These are phyloP conservation scores for Haplosporangium sp. DNA, from an alignment of 371 early-diverging fungal genomes.

Conservation along the genomic window DNA sequence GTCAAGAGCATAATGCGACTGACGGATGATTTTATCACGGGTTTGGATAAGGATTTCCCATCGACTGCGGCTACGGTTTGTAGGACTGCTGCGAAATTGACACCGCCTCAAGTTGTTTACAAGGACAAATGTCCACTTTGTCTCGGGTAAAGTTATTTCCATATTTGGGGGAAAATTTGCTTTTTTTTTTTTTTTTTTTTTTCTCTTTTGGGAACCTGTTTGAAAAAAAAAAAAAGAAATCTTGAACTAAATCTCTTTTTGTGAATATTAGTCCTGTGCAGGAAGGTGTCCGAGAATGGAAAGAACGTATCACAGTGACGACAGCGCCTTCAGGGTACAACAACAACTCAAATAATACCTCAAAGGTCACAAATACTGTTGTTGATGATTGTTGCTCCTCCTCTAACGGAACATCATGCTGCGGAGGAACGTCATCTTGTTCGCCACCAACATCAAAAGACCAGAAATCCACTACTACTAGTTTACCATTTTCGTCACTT, in stretches of 20 bases:
- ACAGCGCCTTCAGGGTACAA: conserved; percentile 14
- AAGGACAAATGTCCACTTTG: conserved; percentile 66
- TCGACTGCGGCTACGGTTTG: conserved; percentile 90
- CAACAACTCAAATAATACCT: not conserved
- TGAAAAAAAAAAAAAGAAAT: too few species aligned
- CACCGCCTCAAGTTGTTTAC: conserved; percentile 61
- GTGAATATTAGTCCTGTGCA: conserved; percentile 60
- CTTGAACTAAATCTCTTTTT: too few species aligned
- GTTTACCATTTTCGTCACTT: conserved; percentile 54
- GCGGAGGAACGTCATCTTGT: conserved; percentile 17
- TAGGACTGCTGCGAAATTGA: conserved; percentile 84
- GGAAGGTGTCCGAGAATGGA: conserved; percentile 63
- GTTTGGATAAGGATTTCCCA: conserved; percentile 86
- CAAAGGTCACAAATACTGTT: too few species aligned
- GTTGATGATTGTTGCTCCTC: conserved; percentile 34
- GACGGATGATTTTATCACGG: conserved; percentile 76
- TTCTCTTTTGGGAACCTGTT: too few species aligned
- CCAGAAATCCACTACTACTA: not conserved
- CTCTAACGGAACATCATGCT: conserved; percentile 30
- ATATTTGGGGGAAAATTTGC: too few species aligned
- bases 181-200: not conserved
- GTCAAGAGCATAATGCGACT: conserved; percentile 40
- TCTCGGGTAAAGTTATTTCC: conserved; percentile 57
- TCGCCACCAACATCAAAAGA: not conserved
- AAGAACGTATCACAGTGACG: conserved; percentile 66